phyloP scores from a whole-genome alignment of 192 early-diverging fungal species.

The Jimgerdemannia lactiflua region DNA sequence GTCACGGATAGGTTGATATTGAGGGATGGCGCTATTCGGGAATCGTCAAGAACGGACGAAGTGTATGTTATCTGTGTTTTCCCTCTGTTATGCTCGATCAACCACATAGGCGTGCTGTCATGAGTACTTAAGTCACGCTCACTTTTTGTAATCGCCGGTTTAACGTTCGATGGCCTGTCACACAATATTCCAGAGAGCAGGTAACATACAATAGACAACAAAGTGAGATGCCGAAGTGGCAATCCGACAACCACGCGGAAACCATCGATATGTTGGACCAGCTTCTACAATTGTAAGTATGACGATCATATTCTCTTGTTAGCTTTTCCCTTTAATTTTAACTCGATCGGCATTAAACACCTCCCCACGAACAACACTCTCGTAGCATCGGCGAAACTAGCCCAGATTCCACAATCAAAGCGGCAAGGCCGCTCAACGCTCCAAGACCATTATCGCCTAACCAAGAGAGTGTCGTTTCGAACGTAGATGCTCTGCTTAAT shows the following conservation, averaged over 20 bases:
- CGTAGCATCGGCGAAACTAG: constrained; percentile 49
- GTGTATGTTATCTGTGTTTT: background rate
- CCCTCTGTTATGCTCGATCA: no score
- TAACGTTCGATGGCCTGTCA: background rate
- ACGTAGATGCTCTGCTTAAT: constrained; percentile 39
- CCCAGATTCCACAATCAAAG: constrained; percentile 56
- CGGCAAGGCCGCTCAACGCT: constrained; percentile 35
- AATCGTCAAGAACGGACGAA: background rate
- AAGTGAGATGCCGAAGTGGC: constrained; percentile 36
- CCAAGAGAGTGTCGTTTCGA: constrained; percentile 15
- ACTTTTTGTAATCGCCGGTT: background rate
- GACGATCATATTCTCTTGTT: constrained; percentile 4
- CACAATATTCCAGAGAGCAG: constrained; percentile 22
- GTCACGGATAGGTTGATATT: constrained; percentile 33
- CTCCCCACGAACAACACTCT: background rate
- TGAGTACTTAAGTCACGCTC: background rate
- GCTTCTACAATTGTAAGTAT: constrained; percentile 49
- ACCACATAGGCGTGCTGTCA: no score
- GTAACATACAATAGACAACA: constrained; percentile 26
- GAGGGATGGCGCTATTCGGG: constrained; percentile 23
- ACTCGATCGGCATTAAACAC: no score
- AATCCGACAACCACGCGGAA: constrained; percentile 20
- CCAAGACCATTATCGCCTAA: constrained; percentile 17
- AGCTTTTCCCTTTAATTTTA: background rate
- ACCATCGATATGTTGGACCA: constrained; percentile 55